Evolutionary conservation across 352 stramenopile genomes (phyloP), one percentile per base, ranked within the genome.

Genomic region (Peronospora tabacina): DNA sequence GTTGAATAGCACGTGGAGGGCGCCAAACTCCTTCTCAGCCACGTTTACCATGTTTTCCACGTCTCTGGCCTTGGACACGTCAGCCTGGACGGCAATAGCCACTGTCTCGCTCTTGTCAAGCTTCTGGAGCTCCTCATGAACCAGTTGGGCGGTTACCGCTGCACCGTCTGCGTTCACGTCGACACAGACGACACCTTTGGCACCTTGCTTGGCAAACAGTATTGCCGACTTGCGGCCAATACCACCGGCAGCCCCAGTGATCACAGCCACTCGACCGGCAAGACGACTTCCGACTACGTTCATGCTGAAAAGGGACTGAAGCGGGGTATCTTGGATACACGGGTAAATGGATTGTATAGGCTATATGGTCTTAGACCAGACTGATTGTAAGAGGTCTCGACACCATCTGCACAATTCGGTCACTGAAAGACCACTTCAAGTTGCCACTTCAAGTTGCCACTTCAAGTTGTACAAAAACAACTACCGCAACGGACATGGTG

Each of bases 1-100:
- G 70, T 93, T 93, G 66, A 93, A 93, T 15, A 93, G 66, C 38
- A 93, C 72, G 47, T 83, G 72, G 44, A 93, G 52, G 13, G 67
- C 68, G 34, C 82, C 82, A 48, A 91, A 93, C 57, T 87, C 66
- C 45, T 83, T 85, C 49, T 93, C 82, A 9, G 82, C 76, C 48
- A 82, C 35, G 17, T 77, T 62, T 39, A 93, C 58, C 81, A 93
- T 91, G 42, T 70, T 69, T 49, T 90, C 75, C 51, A 83, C 78
- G 39, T 90, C 72, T 11, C 34, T 47, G 24, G 63, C 66, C 61
- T 85, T 90, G 55, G 82, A 88, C 30, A 93, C 82, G 34, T 93
- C 82, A 3, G 70, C 72, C 33, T 81, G 66, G 17, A 85, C 49
- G 10, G 72, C 56, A 10, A 78, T 45, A 20, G 81, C 82, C 29